Conservation (phyloP, 768 basidiomycete genomes). For the Galerina marginata region DNA sequence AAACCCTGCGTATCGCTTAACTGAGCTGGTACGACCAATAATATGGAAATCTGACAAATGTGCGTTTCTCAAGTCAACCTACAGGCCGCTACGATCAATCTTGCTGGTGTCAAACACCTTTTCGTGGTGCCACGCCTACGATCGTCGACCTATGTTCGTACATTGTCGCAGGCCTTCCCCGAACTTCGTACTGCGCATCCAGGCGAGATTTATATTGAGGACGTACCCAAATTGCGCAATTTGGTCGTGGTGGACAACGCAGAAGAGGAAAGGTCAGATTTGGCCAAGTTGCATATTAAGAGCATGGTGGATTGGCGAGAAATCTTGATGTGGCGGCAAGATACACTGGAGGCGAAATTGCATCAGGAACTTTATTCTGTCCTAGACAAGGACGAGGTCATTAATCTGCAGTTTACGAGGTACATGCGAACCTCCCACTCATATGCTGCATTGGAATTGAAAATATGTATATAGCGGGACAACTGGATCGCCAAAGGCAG, state of each 20-base stretch:
- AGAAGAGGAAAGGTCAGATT: conserved; percentile 40
- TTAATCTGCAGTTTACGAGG: conserved; percentile 90
- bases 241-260: conserved; percentile 73
- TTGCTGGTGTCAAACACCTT: conserved; percentile 71
- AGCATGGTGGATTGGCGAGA: conserved; percentile 76
- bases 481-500: conserved; percentile 82
- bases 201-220: conserved; percentile 61
- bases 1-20: conserved; percentile 78
- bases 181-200: conserved; percentile 53
- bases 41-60: not conserved
- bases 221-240: conserved; percentile 65
- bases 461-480: conserved; percentile 59
- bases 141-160: conserved; percentile 63
- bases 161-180: conserved; percentile 63
- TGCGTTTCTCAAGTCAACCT: conserved; percentile 4
- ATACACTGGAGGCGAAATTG: conserved; percentile 43
- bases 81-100: conserved; percentile 64
- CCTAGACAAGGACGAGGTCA: conserved; percentile 67
- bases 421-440: conserved; percentile 28
- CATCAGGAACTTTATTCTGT: conserved; percentile 48
- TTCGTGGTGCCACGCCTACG: conserved; percentile 76
- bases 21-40: conserved; percentile 66
- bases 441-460: not conserved
- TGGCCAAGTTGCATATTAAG: conserved; percentile 47
- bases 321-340: conserved; percentile 70